These are phyloP conservation scores for Penicillium fuscoglaucum DNA, from an alignment of 2,329 filamentous ascomycete genomes.

Conservation along the genomic window DNA sequence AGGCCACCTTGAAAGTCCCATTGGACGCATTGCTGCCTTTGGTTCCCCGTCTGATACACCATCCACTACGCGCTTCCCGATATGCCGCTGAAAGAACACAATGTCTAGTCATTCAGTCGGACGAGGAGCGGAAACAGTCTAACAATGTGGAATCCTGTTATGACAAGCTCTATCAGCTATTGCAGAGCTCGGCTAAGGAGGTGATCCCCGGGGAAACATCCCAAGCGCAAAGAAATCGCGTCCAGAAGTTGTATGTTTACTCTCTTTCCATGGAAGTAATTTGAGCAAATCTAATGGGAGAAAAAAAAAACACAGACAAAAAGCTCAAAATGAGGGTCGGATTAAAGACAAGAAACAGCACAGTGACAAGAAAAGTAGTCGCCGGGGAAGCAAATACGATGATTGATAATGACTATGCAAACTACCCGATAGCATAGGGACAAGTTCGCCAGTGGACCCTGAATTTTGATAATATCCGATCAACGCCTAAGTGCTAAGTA, in stretches of 20 bases:
- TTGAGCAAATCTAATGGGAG: conserved; percentile 10
- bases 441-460: conserved; percentile 15
- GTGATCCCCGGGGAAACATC: conserved; percentile 63
- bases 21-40: conserved; percentile 54
- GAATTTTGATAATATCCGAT: conserved; percentile 22
- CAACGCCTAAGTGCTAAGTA: conserved; percentile 29
- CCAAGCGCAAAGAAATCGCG: conserved; percentile 54
- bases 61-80: conserved; percentile 53
- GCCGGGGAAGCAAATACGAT: conserved; percentile 45
- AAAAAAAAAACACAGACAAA: conserved; percentile 46
- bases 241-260: conserved; percentile 54
- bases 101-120: conserved; percentile 61
- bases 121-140: conserved; percentile 62
- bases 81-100: conserved; percentile 57
- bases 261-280: neutral
- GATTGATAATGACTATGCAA: conserved; percentile 29
- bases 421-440: neutral
- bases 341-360: conserved; percentile 61
- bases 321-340: conserved; percentile 58
- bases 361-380: conserved; percentile 61
- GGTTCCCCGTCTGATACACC: conserved; percentile 57
- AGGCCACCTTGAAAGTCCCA: conserved; percentile 62
- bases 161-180: conserved; percentile 56
- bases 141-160: conserved; percentile 62
- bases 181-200: conserved; percentile 52